These are phyloP conservation scores for Aspergillus fructus DNA, from an alignment of 2,329 filamentous ascomycete genomes.

Conservation along the genomic window DNA sequence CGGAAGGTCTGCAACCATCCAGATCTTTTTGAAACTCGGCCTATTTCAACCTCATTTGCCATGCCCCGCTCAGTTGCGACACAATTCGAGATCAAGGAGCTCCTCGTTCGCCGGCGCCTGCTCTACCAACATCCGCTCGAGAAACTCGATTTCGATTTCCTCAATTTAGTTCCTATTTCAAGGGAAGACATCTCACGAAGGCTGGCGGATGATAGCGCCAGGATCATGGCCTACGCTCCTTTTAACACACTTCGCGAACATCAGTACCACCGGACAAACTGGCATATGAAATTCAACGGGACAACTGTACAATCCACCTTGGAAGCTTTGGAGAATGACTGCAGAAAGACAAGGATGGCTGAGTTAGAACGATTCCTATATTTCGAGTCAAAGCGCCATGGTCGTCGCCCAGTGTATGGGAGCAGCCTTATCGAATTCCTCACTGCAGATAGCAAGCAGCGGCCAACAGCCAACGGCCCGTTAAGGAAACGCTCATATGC, in stretches of 20 bases:
- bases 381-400: constrained; percentile 75
- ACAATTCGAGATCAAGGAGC: constrained; percentile 71
- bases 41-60: constrained; percentile 94
- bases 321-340: constrained; percentile 69
- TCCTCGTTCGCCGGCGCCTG: constrained; percentile 65
- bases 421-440: constrained; percentile 73
- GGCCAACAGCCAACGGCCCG: constrained; percentile 61
- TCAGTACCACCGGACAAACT: constrained; percentile 59
- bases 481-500: constrained; percentile 62
- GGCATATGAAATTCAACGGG: constrained; percentile 62
- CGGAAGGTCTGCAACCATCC: constrained; percentile 98
- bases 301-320: constrained; percentile 69
- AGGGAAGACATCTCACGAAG: constrained; percentile 64
- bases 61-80: constrained; percentile 78
- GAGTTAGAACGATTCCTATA: constrained; percentile 80
- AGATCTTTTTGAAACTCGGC: constrained; percentile 91
- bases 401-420: constrained; percentile 79
- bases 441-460: constrained; percentile 61
- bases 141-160: constrained; percentile 69
- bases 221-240: constrained; percentile 68
- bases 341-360: constrained; percentile 68
- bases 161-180: constrained; percentile 73
- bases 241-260: constrained; percentile 70
- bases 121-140: constrained; percentile 63
- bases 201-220: constrained; percentile 54